These are phyloP conservation scores for Nitzschia sp. DNA, from an alignment of 108 stramenopile species.

Conservation along the genomic window DNA sequence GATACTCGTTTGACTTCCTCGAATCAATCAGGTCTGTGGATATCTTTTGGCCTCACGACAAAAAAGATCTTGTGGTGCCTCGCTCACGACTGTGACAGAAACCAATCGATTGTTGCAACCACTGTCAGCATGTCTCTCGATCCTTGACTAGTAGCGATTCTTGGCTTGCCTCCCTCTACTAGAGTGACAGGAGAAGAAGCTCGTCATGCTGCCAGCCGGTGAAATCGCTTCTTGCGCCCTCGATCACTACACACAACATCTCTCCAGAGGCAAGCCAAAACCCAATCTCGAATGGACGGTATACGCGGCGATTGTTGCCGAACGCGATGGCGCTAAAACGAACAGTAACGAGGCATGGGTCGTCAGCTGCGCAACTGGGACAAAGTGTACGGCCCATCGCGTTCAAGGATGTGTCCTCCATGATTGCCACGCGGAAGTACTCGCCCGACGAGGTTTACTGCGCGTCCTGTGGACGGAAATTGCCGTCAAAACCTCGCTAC, in stretches of 20 bases:
- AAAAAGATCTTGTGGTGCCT: no score
- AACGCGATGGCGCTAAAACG: constrained; percentile 13
- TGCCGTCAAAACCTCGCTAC: not conserved
- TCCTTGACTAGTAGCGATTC: no score
- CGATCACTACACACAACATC: constrained; percentile 53
- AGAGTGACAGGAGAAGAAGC: not conserved
- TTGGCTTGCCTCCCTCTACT: no score
- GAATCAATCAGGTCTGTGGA: no score
- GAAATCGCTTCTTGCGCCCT: constrained; percentile 48
- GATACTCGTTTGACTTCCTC: no score
- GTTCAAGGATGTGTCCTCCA: constrained; percentile 68
- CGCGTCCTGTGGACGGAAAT: constrained; percentile 78
- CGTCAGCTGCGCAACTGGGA: no score
- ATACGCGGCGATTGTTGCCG: constrained; percentile 82
- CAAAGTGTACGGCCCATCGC: constrained; percentile 75
- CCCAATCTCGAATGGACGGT: constrained; percentile 79
- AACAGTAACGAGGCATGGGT: not conserved
- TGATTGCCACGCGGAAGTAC: constrained; percentile 92
- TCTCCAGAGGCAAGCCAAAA: constrained; percentile 79
- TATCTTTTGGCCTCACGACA: no score
- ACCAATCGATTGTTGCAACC: no score
- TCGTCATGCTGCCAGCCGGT: constrained; percentile 10
- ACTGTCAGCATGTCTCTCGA: no score
- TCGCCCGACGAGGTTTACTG: constrained; percentile 83
- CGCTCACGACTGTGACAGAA: no score